These are phyloP conservation scores for Leucosporidium scottii DNA, from an alignment of 768 basidiomycete genomes.

Conservation along the genomic window DNA sequence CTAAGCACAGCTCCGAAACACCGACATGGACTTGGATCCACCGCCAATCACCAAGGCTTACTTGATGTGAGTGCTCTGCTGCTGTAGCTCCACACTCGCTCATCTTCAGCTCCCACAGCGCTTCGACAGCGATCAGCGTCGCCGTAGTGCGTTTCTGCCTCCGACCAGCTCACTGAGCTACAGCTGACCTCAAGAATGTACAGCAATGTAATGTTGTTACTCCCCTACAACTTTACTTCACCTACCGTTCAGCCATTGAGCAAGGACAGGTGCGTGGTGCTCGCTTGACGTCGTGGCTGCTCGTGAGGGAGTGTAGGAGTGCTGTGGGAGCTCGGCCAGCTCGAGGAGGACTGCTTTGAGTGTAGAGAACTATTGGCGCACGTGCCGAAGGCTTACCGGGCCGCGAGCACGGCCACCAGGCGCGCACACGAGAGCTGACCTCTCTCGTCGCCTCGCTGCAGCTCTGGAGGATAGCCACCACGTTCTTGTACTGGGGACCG, in stretches of 20 bases:
- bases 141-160: slow-evolving; percentile 27
- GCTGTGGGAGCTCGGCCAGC: not conserved
- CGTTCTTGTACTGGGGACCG: slow-evolving; percentile 92
- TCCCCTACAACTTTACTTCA: slow-evolving; percentile 39
- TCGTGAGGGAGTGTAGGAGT: not conserved
- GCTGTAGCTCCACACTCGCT: not conserved
- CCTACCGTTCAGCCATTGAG: slow-evolving; percentile 31
- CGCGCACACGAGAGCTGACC: too few species aligned
- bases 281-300: slow-evolving; percentile 13
- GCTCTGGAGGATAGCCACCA: slow-evolving; percentile 83
- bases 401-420: too few species aligned
- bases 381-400: too few species aligned
- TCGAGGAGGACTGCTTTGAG: not conserved
- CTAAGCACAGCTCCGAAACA: too few species aligned
- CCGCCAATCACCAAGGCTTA: slow-evolving; percentile 36
- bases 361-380: too few species aligned
- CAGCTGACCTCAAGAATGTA: not conserved
- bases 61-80: slow-evolving; percentile 22
- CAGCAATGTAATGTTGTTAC: slow-evolving; percentile 38
- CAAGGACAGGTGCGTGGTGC: slow-evolving; percentile 32
- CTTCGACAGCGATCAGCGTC: slow-evolving; percentile 28
- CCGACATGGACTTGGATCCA: slow-evolving; percentile 28
- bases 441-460: slow-evolving; percentile 39
- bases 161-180: not conserved
- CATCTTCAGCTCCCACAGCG: slow-evolving; percentile 11